phyloP scores from a whole-genome alignment of 2,329 filamentous ascomycete genomes.

The Aspergillus sergii region DNA sequence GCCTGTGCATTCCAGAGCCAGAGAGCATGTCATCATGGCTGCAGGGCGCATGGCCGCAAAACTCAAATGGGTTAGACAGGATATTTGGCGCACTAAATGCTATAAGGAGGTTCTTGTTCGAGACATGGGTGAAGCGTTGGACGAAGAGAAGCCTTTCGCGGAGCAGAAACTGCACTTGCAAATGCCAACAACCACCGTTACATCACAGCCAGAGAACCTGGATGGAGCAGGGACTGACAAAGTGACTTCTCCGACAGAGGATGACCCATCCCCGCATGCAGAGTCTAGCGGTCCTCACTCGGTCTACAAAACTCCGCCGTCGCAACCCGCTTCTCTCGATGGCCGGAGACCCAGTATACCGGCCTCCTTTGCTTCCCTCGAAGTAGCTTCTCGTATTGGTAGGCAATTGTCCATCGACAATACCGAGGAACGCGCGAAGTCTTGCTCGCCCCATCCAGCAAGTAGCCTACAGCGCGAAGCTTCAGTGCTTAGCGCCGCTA shows the following conservation, averaged over 20 bases:
- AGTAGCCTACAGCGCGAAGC: slow-evolving; percentile 38
- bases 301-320: slow-evolving; percentile 24
- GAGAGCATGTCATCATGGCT: slow-evolving; percentile 82
- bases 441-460: slow-evolving; percentile 27
- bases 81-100: slow-evolving; percentile 89
- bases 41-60: slow-evolving; percentile 84
- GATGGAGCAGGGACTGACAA: slow-evolving; percentile 11
- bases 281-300: slow-evolving; percentile 18
- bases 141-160: slow-evolving; percentile 30
- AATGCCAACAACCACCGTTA: slow-evolving; percentile 18
- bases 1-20: slow-evolving; percentile 85
- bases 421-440: slow-evolving; percentile 31
- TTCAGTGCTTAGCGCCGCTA: slow-evolving; percentile 42
- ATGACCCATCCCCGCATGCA: slow-evolving; percentile 13
- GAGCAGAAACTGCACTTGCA: slow-evolving; percentile 25
- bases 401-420: slow-evolving; percentile 32
- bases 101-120: slow-evolving; percentile 84
- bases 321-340: slow-evolving; percentile 26
- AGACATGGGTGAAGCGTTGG: slow-evolving; percentile 78
- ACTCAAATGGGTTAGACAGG: slow-evolving; percentile 89
- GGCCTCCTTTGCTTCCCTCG: slow-evolving; percentile 35
- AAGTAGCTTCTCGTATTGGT: slow-evolving; percentile 27
- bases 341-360: slow-evolving; percentile 36
- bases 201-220: slow-evolving; percentile 17
- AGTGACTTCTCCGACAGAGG: slow-evolving; percentile 14